Evolutionary conservation across 1,284 basidiomycete species (phyloP).

Genomic region (Sanghuangporus sanghuang): DNA sequence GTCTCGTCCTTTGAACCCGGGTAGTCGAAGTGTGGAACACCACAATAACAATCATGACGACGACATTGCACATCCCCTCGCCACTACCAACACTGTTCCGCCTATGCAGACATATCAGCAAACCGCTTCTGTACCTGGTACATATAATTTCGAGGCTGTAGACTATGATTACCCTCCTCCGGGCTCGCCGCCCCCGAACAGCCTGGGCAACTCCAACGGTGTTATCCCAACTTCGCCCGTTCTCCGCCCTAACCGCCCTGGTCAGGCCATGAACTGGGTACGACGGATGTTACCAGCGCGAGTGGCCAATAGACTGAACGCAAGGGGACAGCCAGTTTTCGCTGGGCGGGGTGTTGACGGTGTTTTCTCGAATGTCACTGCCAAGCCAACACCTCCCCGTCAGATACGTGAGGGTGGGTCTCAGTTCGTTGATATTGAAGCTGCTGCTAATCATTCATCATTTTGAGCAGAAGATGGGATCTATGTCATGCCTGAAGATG

Average conservation of each 20-base stretch:
- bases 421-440: neutral
- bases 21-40: constrained; percentile 19
- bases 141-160: constrained; percentile 83
- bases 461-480: constrained; percentile 57
- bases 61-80: neutral
- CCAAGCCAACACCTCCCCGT: constrained; percentile 71
- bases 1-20: constrained; percentile 47
- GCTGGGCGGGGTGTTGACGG: constrained; percentile 87
- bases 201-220: constrained; percentile 81
- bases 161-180: constrained; percentile 70
- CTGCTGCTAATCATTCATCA: constrained; percentile 5
- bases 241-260: constrained; percentile 29
- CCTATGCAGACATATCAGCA: neutral
- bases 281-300: constrained; percentile 43
- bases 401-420: constrained; percentile 59
- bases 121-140: constrained; percentile 28
- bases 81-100: neutral
- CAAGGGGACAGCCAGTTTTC: constrained; percentile 25
- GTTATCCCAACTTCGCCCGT: constrained; percentile 51
- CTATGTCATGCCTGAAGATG: constrained; percentile 74
- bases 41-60: constrained; percentile 1
- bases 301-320: constrained; percentile 22
- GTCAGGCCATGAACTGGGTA: constrained; percentile 41
- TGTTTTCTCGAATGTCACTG: constrained; percentile 94
- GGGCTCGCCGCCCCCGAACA: constrained; percentile 72